Base-by-base conservation (phyloP, 108 stramenopile species). In the Pseudonitzschia multistriata region DNA sequence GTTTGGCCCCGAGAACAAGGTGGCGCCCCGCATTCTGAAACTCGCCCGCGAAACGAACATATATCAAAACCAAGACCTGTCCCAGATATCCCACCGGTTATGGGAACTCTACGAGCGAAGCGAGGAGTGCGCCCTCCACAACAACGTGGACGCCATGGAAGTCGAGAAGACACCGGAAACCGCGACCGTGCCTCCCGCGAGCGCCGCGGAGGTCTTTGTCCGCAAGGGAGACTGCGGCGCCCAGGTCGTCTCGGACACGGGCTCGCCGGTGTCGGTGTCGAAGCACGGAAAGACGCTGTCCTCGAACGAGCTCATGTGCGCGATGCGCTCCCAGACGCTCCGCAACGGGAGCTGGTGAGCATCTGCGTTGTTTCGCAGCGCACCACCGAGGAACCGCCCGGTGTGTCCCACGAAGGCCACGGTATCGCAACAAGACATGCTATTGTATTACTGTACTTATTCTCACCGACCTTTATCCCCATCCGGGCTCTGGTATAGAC, bases 91-190 rank as follows among this genome's bases (percentile, higher is more conserved):
- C 28, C 78, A 85, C 54, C 75, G 81, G 7, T 71, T 85, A 48
- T 85, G 85, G 85, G 74, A 81, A 42, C 81, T 85, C 3, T 85
- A 85, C 62, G 85, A 85, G 65, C 71, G 85, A 37, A 85, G 85
- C 47, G 85, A 85, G 62, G 85, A 85, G 62, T 82, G 85, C 48
- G 85, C 81, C 3, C 57, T 85, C 21, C 81, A 81, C 68, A 81
- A 79, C 47, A 73, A 62, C 36, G 66, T 66, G 31, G 70, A 68
- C 40, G 50, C 74, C 29, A 73, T 73, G 66, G 79, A 74, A 59
- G 78, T 74, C 27, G 70, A 74, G 39, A 73, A 70, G 59, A 22
- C 30, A 21, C 48, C 71, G 13, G 64, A 70, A 57, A 17, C 29
- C 11, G 15, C 40, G 2, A 52, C 11, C 19, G 17, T 17, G 13